A percentile compares a stretch with the other conserved stretches of the same genome.
phyloP scores from a whole-genome alignment of 306 rosid genomes.

The Coriaria nepalensis region DNA sequence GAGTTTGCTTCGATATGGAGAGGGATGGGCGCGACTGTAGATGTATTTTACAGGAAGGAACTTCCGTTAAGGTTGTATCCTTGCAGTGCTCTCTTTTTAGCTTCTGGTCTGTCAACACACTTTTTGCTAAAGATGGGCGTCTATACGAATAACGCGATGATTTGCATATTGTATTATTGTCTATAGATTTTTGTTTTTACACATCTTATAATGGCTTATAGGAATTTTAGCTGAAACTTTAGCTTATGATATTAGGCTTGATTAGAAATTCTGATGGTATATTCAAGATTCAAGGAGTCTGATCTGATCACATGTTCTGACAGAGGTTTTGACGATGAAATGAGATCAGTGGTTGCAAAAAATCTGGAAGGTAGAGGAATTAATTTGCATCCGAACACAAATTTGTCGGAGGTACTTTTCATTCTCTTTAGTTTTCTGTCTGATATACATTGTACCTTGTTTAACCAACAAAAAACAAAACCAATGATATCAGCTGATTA shows the following conservation, averaged over 20 bases:
- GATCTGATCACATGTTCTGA: slow-evolving; percentile 13
- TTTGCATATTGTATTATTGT: too few species aligned
- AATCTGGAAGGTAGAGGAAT: slow-evolving; percentile 90
- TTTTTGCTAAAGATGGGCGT: not conserved
- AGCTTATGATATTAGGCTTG: too few species aligned
- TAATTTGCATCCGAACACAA: slow-evolving; percentile 70
- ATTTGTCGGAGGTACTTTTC: slow-evolving; percentile 50
- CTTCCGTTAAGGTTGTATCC: slow-evolving; percentile 69
- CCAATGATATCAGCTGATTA: slow-evolving; percentile 42
- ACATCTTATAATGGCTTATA: too few species aligned
- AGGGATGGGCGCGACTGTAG: slow-evolving; percentile 78
- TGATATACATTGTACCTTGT: not conserved
- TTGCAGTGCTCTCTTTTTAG: not conserved
- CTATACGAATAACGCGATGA: not conserved
- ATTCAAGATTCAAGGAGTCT: not conserved
- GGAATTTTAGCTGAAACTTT: too few species aligned
- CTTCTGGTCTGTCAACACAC: not conserved
- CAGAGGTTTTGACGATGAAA: slow-evolving; percentile 98
- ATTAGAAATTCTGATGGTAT: too few species aligned
- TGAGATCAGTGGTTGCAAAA: slow-evolving; percentile 92
- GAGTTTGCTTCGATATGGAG: slow-evolving; percentile 98
- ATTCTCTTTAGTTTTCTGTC: not conserved
- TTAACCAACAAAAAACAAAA: slow-evolving; percentile 8
- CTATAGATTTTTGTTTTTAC: too few species aligned
- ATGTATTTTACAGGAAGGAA: slow-evolving; percentile 75